Base-by-base conservation (phyloP, 1,139 yeast genomes). In the Scheffersomyces parashehatae region DNA sequence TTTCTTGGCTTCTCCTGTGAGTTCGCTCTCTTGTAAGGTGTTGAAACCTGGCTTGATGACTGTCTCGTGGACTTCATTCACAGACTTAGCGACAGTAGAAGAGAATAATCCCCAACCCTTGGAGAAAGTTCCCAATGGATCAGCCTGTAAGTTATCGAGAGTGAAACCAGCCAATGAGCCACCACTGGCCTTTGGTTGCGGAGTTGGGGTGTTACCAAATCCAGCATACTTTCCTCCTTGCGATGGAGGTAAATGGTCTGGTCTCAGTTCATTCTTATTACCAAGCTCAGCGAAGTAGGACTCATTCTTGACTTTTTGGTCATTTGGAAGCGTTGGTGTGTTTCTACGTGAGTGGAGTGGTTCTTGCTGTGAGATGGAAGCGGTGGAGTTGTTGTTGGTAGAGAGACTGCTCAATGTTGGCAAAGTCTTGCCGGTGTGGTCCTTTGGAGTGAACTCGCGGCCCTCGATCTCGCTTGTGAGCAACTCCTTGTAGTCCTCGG, bases 71-170 rank as follows among this genome's bases (percentile, higher is more conserved):
- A 95, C 96, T 54, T 90, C 97, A 49, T 75, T 82, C 10, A 90
- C 85, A 1, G 95, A 86, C 66, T 88, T 87, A 42, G 87, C 80
- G 35, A 93, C 91, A 0, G 95, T 82, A 14, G 83, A 76, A 10
- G 97, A 85, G 59, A 93, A 89, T 51, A 93, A 69, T 5, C 96
- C 93, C 97, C 98, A 93, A 16, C 99, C 98, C 65, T 85, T 88
- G 28, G 89, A 68, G 45, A 93, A 75, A 0, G 97, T 85, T 8
- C 96, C 97, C 45, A 91, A 59, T 5, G 99, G 99, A 59, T 93
- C 98, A 34, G 68, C 68, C 60, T 89, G 97, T 47, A 91, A 73
- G 45, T 83, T 85, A 52, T 89, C 95, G 13, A 89, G 60, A 8
- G 88, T 81, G 52, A 89, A 76, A 1, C 81, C 73, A 12, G 83